Conservation (phyloP, 345 rosid genomes). For the Euphorbia peplus region DNA sequence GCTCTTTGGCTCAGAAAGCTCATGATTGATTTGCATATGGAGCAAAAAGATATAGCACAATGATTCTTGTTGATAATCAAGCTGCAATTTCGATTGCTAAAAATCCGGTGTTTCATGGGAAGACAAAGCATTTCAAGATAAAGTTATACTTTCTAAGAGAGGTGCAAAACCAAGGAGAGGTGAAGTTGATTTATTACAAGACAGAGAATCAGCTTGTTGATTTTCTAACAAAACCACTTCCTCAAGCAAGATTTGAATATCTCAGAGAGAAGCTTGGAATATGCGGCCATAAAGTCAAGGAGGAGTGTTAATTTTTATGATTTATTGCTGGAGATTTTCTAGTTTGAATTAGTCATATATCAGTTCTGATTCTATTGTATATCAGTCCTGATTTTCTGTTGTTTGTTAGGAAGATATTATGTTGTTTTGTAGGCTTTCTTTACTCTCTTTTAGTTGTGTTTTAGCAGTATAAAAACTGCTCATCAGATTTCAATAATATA, state of each 20-base stretch:
- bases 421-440: too few relatives aligned
- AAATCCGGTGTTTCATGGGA: background rate
- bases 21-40: background rate
- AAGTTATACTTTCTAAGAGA: background rate
- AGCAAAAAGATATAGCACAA: background rate
- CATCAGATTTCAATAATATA: too few relatives aligned
- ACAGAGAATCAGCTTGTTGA: background rate
- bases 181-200: background rate
- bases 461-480: too few relatives aligned
- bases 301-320: background rate
- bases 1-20: background rate
- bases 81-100: background rate
- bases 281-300: background rate
- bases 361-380: too few relatives aligned
- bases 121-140: background rate
- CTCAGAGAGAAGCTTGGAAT: background rate
- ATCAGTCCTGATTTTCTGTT: too few relatives aligned
- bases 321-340: too few relatives aligned
- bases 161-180: background rate
- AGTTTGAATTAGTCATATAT: too few relatives aligned
- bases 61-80: background rate
- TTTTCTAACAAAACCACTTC: background rate
- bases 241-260: constrained; percentile 3
- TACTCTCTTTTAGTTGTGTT: too few relatives aligned
- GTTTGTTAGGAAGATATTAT: too few relatives aligned